phyloP scores from a whole-genome alignment of 176 grass and related monocot genomes.

The Triticum aestivum region DNA sequence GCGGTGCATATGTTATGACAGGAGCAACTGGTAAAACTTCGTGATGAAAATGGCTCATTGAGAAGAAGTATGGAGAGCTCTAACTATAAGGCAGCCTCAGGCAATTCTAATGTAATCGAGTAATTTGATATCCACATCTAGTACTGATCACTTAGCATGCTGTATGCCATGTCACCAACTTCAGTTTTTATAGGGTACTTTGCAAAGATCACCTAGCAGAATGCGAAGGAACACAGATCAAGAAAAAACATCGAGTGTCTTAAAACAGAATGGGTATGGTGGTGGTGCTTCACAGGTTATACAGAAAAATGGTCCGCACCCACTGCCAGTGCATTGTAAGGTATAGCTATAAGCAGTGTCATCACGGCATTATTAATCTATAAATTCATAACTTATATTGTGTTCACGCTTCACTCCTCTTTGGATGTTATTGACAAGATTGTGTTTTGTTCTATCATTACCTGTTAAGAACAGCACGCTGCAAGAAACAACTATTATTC shows the following conservation, averaged over 20 bases:
- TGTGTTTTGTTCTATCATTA: constrained; percentile 2
- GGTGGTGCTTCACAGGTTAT: constrained; percentile 50
- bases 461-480: background rate
- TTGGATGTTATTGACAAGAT: background rate
- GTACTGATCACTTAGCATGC: constrained; percentile 16
- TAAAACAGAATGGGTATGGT: constrained; percentile 46
- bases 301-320: constrained; percentile 49
- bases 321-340: constrained; percentile 34
- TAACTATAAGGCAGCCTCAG: constrained; percentile 42
- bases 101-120: constrained; percentile 50
- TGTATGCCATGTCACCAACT: constrained; percentile 2
- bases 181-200: constrained; percentile 35
- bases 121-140: constrained; percentile 18
- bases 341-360: constrained; percentile 24
- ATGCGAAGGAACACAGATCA: constrained; percentile 48
- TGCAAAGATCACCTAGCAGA: constrained; percentile 48
- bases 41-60: constrained; percentile 73
- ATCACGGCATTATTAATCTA: background rate
- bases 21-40: constrained; percentile 83
- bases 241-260: constrained; percentile 43
- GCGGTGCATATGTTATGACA: constrained; percentile 25
- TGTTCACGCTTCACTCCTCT: background rate
- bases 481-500: background rate
- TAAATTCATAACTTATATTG: background rate
- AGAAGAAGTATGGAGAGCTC: constrained; percentile 64